A percentile compares a stretch with the other conserved stretches of the same genome.
Conservation (phyloP, 2,329 filamentous ascomycete genomes). For the Phoma sp. region DNA sequence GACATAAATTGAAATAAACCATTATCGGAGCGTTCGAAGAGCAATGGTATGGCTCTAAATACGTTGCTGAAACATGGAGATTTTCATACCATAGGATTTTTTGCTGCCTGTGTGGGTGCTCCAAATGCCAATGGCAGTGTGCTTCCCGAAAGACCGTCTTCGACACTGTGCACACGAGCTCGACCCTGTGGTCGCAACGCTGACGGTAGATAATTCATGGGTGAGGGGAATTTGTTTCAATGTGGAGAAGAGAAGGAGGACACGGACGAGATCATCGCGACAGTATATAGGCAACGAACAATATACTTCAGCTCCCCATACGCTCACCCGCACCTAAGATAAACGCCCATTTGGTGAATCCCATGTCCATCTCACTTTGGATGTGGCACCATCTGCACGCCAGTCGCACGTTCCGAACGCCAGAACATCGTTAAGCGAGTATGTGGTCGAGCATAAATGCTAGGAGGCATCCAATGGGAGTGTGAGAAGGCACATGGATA, state of each 20-base stretch:
- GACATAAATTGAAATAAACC: too few relatives aligned
- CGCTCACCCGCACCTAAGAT: background rate
- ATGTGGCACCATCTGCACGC: slow-evolving; percentile 17
- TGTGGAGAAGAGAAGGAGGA: background rate
- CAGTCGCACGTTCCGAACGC: slow-evolving; percentile 12
- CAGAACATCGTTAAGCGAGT: background rate
- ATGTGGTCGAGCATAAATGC: background rate
- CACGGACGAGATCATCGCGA: background rate
- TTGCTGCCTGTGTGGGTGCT: slow-evolving; percentile 1
- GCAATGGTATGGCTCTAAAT: background rate
- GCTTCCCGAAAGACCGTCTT: slow-evolving; percentile 28
- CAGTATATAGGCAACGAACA: slow-evolving; percentile 5
- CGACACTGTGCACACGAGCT: slow-evolving; percentile 23
- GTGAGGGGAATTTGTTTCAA: background rate
- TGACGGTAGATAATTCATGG: slow-evolving; percentile 30
- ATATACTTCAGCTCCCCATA: slow-evolving; percentile 10
- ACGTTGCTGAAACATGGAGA: background rate
- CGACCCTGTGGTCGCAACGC: slow-evolving; percentile 25
- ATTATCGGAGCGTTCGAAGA: too few relatives aligned
- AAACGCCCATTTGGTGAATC: slow-evolving; percentile 10
- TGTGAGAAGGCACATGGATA: background rate
- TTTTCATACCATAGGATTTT: slow-evolving; percentile 13
- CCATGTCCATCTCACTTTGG: slow-evolving; percentile 12
- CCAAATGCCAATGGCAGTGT: slow-evolving; percentile 18
- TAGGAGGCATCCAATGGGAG: background rate